Evolutionary conservation across 768 basidiomycete genomes (phyloP).

Genomic region (Collybiopsis luxurians): DNA sequence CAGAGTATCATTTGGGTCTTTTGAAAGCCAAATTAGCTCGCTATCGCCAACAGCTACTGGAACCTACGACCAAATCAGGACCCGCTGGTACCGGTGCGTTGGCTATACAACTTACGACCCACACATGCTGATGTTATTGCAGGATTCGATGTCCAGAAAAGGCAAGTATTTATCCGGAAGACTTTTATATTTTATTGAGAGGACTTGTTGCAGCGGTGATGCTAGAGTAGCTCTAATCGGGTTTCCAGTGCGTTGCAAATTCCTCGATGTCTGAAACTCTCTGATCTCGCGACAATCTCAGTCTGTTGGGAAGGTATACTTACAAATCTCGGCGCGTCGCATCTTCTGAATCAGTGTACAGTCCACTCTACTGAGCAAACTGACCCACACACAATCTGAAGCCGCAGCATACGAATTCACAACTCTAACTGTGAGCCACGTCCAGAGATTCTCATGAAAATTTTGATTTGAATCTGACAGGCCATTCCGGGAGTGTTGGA

Average conservation of each 20-base stretch:
- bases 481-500: constrained; percentile 98
- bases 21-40: constrained; percentile 93
- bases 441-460: not conserved
- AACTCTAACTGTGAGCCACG: constrained; percentile 66
- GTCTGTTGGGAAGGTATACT: constrained; percentile 80
- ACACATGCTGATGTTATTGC: not conserved
- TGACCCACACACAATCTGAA: constrained; percentile 87
- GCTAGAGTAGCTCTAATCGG: constrained; percentile 91
- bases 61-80: constrained; percentile 83
- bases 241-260: constrained; percentile 50
- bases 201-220: constrained; percentile 42
- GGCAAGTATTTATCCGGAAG: constrained; percentile 12
- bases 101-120: too few species aligned
- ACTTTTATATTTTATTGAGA: not conserved
- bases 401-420: constrained; percentile 96
- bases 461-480: constrained; percentile 29
- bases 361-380: constrained; percentile 90
- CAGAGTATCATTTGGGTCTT: constrained; percentile 91
- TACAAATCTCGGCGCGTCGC: not conserved
- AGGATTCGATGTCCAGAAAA: constrained; percentile 87
- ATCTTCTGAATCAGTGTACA: constrained; percentile 24
- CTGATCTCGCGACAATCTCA: too few species aligned
- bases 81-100: constrained; percentile 52
- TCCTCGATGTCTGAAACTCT: too few species aligned
- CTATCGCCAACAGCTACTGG: constrained; percentile 92